phyloP scores from a whole-genome alignment of 352 stramenopile species.

The Phytophthora europaea region DNA sequence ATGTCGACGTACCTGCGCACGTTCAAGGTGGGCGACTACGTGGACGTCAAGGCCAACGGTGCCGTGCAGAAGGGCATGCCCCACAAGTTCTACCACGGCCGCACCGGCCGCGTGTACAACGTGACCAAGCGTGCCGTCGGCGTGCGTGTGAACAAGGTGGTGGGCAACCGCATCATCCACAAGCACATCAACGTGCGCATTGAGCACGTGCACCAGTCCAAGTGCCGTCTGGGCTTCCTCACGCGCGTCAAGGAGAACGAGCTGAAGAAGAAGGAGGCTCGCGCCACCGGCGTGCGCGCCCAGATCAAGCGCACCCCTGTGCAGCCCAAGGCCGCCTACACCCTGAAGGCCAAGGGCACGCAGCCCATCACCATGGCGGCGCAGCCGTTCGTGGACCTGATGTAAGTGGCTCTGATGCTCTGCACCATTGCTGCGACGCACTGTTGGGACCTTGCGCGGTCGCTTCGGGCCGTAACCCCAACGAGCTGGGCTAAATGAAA shows the following conservation, averaged over 20 bases:
- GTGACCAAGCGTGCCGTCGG: slow-evolving; percentile 99
- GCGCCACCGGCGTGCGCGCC: slow-evolving; percentile 89
- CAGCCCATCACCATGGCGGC: slow-evolving; percentile 97
- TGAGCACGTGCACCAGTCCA: slow-evolving; percentile 99
- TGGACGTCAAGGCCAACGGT: slow-evolving; percentile 99
- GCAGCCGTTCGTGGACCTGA: slow-evolving; percentile 98
- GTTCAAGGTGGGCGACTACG: slow-evolving; percentile 99
- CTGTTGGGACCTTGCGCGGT: slow-evolving; percentile 26
- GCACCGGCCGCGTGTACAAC: slow-evolving; percentile 99
- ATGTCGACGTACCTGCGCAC: slow-evolving; percentile 98
- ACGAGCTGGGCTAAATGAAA: slow-evolving; percentile 49
- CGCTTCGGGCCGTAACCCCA: slow-evolving; percentile 31
- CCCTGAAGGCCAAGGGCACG: slow-evolving; percentile 91
- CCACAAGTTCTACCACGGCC: slow-evolving; percentile 99
- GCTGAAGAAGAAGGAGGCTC: slow-evolving; percentile 97
- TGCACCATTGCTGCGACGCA: slow-evolving; percentile 27
- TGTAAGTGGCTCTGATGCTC: slow-evolving; percentile 86
- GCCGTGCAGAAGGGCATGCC: slow-evolving; percentile 99
- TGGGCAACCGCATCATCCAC: slow-evolving; percentile 98
- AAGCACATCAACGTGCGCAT: slow-evolving; percentile 99
- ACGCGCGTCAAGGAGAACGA: slow-evolving; percentile 99
- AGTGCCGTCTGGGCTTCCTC: slow-evolving; percentile 99
- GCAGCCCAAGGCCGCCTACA: slow-evolving; percentile 97
- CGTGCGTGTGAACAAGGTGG: slow-evolving; percentile 99
- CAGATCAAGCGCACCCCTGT: slow-evolving; percentile 96